Percentiles rank a stretch among this genome's conserved stretches.
These are phyloP conservation scores for Oemleria cerasiformis DNA, from an alignment of 306 rosid genomes.

Conservation along the genomic window DNA sequence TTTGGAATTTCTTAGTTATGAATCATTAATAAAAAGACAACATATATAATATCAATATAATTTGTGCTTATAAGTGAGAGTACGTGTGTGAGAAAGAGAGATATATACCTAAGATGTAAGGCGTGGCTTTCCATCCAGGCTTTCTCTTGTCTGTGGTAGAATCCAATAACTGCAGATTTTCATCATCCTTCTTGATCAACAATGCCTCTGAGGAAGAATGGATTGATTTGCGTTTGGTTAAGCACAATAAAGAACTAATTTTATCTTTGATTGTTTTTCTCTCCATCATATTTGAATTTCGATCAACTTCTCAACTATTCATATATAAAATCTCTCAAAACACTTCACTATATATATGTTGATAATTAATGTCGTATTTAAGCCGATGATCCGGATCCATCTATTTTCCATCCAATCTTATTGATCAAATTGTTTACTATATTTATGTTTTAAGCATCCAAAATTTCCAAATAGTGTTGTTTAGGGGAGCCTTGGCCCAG, in stretches of 20 bases:
- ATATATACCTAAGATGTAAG: conserved; percentile 9
- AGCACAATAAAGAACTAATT: not conserved
- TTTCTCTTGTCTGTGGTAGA: not conserved
- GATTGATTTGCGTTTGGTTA: not conserved
- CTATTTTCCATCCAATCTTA: not conserved
- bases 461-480: not conserved
- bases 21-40: too few relatives aligned
- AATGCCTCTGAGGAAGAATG: not conserved
- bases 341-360: too few relatives aligned
- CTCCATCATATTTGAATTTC: not conserved
- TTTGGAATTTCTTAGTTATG: too few relatives aligned
- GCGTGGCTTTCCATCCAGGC: conserved; percentile 16
- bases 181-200: not conserved
- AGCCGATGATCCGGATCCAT: too few relatives aligned
- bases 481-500: not conserved
- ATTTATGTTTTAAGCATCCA: not conserved
- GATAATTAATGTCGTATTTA: too few relatives aligned
- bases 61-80: too few relatives aligned
- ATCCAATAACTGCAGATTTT: not conserved
- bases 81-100: not conserved
- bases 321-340: not conserved
- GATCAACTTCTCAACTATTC: not conserved
- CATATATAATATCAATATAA: too few relatives aligned
- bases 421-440: not conserved
- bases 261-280: not conserved